Conservation (phyloP, 2,329 filamentous ascomycete genomes). For the Colletotrichum ledebouriae region DNA sequence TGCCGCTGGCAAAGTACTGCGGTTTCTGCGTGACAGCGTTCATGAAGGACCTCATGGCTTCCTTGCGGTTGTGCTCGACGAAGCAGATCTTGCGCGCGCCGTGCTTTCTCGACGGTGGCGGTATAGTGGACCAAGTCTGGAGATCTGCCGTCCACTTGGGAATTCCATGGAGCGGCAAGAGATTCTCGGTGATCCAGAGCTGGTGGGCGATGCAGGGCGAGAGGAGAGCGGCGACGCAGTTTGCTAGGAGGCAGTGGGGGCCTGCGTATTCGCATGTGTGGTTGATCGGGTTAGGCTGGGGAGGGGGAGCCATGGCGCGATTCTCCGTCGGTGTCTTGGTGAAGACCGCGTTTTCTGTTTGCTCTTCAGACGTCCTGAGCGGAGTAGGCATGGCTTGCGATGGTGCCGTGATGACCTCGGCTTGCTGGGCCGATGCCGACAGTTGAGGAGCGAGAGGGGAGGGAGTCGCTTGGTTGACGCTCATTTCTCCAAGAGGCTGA, state of each 20-base stretch:
- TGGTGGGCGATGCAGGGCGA: constrained; percentile 56
- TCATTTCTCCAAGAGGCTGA: constrained; percentile 44
- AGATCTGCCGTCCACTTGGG: constrained; percentile 51
- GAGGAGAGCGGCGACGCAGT: constrained; percentile 55
- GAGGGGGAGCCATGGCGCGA: not conserved
- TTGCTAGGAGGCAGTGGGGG: constrained; percentile 54
- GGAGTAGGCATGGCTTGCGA: not conserved
- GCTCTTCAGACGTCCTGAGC: not conserved
- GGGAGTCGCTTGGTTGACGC: constrained; percentile 42
- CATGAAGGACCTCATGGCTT: constrained; percentile 52
- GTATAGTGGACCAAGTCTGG: constrained; percentile 50
- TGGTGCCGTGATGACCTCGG: not conserved
- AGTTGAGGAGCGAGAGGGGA: constrained; percentile 14
- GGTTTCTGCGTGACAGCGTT: constrained; percentile 50
- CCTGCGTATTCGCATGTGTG: constrained; percentile 46
- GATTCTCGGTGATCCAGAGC: constrained; percentile 52
- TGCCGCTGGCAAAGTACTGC: constrained; percentile 46
- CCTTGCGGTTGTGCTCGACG: constrained; percentile 52
- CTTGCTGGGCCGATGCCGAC: not conserved
- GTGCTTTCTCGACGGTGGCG: not conserved
- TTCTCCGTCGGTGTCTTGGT: not conserved
- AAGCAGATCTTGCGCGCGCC: constrained; percentile 47
- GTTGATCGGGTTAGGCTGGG: not conserved
- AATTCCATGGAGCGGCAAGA: constrained; percentile 60
- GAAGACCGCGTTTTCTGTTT: not conserved